phyloP scores from a whole-genome alignment of 768 basidiomycete genomes.

The Rhodotorula babjevae region DNA sequence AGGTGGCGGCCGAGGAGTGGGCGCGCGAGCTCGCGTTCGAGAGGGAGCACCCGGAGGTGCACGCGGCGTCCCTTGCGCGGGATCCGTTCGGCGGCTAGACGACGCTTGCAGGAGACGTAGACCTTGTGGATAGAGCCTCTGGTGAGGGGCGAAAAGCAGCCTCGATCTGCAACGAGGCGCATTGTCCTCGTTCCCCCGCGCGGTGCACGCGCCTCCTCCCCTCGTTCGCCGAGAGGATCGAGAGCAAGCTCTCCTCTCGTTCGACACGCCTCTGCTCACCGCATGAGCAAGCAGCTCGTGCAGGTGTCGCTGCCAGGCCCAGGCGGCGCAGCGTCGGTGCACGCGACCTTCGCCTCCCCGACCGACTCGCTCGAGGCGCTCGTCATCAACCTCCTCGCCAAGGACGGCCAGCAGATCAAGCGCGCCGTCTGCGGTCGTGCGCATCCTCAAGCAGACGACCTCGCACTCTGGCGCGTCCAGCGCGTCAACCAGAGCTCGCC shows the following conservation, averaged over 20 bases:
- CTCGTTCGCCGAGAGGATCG: neutral
- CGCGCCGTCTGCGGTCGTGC: constrained; percentile 13
- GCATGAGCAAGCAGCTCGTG: constrained; percentile 31
- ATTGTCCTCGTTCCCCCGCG: neutral
- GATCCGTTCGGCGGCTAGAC: constrained; percentile 11
- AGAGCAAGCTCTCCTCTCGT: neutral
- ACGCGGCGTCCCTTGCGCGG: neutral
- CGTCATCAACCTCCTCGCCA: constrained; percentile 19
- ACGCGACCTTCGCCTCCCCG: constrained; percentile 26
- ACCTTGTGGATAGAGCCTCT: neutral
- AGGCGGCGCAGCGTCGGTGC: neutral
- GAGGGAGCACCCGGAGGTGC: neutral
- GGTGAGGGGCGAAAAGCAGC: neutral
- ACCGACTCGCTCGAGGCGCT: constrained; percentile 16
- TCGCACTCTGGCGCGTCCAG: constrained; percentile 37
- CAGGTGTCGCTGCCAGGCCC: constrained; percentile 30
- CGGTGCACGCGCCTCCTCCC: neutral
- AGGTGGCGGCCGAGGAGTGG: constrained; percentile 15
- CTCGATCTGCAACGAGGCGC: neutral
- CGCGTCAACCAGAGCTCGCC: constrained; percentile 9
- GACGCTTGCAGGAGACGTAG: neutral
- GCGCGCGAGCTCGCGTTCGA: constrained; percentile 5
- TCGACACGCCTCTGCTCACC: neutral
- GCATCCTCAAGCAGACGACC: neutral
- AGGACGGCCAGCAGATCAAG: constrained; percentile 34